phyloP scores from a whole-genome alignment of 1,284 basidiomycete species.

The Malassezia sp. region DNA sequence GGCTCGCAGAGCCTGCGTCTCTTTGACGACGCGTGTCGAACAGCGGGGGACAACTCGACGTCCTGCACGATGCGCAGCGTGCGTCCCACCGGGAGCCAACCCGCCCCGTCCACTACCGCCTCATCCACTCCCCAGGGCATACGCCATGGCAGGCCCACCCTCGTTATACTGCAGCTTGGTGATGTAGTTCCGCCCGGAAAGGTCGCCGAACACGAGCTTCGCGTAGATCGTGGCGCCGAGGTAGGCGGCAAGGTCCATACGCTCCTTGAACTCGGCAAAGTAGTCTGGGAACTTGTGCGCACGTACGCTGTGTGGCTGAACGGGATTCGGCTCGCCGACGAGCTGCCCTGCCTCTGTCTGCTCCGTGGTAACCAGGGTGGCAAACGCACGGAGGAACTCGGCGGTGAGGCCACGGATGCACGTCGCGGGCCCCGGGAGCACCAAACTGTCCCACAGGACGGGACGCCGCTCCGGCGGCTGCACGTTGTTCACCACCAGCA shows the following conservation, averaged over 20 bases:
- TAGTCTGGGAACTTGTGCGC: conserved; percentile 41
- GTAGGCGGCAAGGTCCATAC: conserved; percentile 39
- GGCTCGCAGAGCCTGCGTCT: no score
- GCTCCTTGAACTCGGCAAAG: conserved; percentile 43
- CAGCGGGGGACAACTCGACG: no score
- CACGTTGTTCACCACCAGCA: conserved; percentile 22
- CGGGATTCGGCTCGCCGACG: conserved; percentile 30
- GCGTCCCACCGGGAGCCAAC: no score
- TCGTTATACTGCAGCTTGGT: conserved; percentile 44
- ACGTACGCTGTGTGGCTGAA: conserved; percentile 35
- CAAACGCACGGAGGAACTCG: conserved; percentile 25
- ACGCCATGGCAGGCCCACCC: conserved; percentile 26
- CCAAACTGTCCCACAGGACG: conserved; percentile 38
- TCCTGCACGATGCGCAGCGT: no score
- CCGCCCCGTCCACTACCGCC: background rate
- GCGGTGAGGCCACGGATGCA: conserved; percentile 26
- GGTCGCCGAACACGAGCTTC: conserved; percentile 40
- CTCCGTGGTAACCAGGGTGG: conserved; percentile 22
- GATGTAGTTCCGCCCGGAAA: conserved; percentile 32
- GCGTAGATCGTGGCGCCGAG: conserved; percentile 43
- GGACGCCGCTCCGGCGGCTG: conserved; percentile 30
- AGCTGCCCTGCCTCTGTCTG: conserved; percentile 30
- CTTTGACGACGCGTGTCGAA: no score
- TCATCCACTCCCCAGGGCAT: conserved; percentile 15
- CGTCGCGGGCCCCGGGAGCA: conserved; percentile 34